Evolutionary conservation across 2,329 filamentous ascomycete genomes (phyloP).

Genomic region (Bipolaris victoriae): DNA sequence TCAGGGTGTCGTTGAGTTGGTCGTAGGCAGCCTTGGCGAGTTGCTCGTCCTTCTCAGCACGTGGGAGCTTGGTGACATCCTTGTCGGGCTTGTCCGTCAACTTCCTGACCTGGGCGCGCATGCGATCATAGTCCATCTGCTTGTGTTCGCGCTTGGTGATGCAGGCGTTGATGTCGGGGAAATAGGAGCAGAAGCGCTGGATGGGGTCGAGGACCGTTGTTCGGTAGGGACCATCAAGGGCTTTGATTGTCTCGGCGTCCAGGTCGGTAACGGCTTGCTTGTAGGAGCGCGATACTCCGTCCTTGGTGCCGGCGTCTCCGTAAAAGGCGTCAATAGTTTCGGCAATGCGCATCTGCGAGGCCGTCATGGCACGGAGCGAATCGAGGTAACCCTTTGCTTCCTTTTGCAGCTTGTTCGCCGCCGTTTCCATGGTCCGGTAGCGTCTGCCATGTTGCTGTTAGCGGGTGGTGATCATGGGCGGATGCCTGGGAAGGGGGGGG

Average conservation of each 20-base stretch:
- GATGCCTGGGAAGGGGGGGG: not conserved
- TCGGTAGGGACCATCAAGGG: slow-evolving; percentile 92
- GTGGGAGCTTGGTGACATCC: slow-evolving; percentile 93
- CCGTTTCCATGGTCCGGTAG: slow-evolving; percentile 96
- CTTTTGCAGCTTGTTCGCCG: slow-evolving; percentile 89
- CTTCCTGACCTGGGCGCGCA: slow-evolving; percentile 95
- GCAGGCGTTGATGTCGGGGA: slow-evolving; percentile 98
- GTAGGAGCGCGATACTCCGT: slow-evolving; percentile 95
- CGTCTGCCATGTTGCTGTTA: slow-evolving; percentile 62
- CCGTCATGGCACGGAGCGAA: slow-evolving; percentile 96
- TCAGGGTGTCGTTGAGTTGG: slow-evolving; percentile 95
- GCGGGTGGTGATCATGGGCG: not conserved
- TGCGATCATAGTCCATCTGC: slow-evolving; percentile 94
- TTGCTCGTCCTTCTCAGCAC: slow-evolving; percentile 94
- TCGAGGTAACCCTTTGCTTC: slow-evolving; percentile 98
- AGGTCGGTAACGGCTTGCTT: slow-evolving; percentile 98
- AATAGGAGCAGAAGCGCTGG: slow-evolving; percentile 94
- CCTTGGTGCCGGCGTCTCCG: slow-evolving; percentile 90
- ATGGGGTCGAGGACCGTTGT: slow-evolving; percentile 96
- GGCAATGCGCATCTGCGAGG: slow-evolving; percentile 98
- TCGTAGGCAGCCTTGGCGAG: slow-evolving; percentile 94
- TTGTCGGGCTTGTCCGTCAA: slow-evolving; percentile 98
- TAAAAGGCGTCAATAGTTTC: slow-evolving; percentile 99
- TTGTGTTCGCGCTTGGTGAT: slow-evolving; percentile 99
- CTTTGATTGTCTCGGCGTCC: slow-evolving; percentile 98